phyloP scores from a whole-genome alignment of 352 stramenopile genomes.

The Aphanomyces stellatus region DNA sequence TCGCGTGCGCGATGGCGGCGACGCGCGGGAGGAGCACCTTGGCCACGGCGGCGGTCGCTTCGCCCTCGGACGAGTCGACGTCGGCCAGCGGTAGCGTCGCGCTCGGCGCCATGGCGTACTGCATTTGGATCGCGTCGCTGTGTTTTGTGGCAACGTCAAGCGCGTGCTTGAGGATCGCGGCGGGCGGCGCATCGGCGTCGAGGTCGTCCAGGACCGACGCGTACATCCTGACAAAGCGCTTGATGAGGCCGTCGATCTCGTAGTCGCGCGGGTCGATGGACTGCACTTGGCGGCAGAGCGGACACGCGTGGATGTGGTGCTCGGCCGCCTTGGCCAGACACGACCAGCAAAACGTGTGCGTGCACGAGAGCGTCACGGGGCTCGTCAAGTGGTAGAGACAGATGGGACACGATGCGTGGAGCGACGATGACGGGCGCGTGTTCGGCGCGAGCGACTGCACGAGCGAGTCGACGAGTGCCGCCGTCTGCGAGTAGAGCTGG shows the following conservation, averaged over 20 bases:
- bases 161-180: neutral
- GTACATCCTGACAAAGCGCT: conserved; percentile 66
- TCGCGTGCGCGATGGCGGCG: neutral
- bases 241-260: conserved; percentile 65
- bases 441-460: conserved; percentile 65
- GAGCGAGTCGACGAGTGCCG: conserved; percentile 46
- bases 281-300: conserved; percentile 56
- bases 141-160: neutral
- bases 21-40: conserved; percentile 1
- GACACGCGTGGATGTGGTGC: conserved; percentile 66
- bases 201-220: too few relatives aligned
- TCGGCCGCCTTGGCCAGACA: conserved; percentile 61
- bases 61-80: neutral
- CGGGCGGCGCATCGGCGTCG: neutral
- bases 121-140: neutral
- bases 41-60: neutral
- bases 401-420: conserved; percentile 52
- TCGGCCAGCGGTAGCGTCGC: neutral
- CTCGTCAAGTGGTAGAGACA: conserved; percentile 58
- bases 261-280: conserved; percentile 74
- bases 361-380: conserved; percentile 58
- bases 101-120: neutral
- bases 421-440: conserved; percentile 35
- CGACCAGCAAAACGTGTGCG: conserved; percentile 76
- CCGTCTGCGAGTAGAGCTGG: conserved; percentile 37